Conservation (phyloP, 2,329 filamentous ascomycete species). For the Aspergillus sclerotialis region DNA sequence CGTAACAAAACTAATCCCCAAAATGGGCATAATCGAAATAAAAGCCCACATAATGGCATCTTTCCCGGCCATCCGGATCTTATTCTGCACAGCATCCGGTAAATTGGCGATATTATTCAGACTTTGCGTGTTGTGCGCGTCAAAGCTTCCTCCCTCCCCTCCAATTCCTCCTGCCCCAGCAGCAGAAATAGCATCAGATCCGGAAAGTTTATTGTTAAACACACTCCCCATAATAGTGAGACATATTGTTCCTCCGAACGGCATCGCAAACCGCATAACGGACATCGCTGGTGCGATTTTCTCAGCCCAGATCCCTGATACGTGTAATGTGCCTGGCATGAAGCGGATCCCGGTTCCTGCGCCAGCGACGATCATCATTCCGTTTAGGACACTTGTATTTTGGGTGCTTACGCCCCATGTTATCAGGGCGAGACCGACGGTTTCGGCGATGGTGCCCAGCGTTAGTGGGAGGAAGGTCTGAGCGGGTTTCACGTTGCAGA, state of each 20-base stretch:
- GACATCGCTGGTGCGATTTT: constrained; percentile 54
- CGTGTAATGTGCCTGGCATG: constrained; percentile 59
- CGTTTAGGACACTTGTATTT: constrained; percentile 49
- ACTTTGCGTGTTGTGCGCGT: constrained; percentile 28
- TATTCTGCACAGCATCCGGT: constrained; percentile 26
- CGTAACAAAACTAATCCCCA: constrained; percentile 43
- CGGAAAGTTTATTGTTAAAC: constrained; percentile 54
- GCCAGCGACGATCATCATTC: constrained; percentile 60
- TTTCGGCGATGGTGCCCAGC: constrained; percentile 50
- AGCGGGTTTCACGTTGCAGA: constrained; percentile 55
- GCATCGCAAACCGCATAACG: constrained; percentile 52
- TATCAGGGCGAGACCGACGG: constrained; percentile 52
- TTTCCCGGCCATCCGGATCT: constrained; percentile 40
- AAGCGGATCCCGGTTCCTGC: constrained; percentile 58
- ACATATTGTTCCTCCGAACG: constrained; percentile 58
- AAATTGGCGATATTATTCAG: constrained; percentile 32
- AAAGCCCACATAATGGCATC: constrained; percentile 61
- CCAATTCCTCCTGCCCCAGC: constrained; percentile 17
- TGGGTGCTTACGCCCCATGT: constrained; percentile 50
- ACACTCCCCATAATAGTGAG: constrained; percentile 63
- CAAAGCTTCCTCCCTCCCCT: constrained; percentile 17
- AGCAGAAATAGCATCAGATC: no score
- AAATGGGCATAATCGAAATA: constrained; percentile 54
- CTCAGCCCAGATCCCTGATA: constrained; percentile 54
- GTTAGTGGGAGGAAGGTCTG: constrained; percentile 57